Percentiles rank a stretch among this genome's conserved stretches.
Evolutionary conservation across 169 alveolate genomes (phyloP).

Genomic region (Cryptosporidium parvum): DNA sequence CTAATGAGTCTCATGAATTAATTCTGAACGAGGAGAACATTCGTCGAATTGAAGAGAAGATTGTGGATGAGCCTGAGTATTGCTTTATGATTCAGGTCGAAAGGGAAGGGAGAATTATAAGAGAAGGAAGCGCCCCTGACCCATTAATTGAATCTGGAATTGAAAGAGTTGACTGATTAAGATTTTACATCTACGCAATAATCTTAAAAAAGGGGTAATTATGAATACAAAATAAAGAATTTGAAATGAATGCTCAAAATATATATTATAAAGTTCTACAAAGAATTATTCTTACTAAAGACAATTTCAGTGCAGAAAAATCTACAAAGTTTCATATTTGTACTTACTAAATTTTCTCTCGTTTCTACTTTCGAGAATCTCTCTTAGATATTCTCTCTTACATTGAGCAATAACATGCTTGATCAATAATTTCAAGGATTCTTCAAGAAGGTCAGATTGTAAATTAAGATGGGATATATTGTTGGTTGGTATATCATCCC

Average conservation of each 20-base stretch:
- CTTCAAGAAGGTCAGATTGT: background rate
- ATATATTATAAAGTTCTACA: background rate
- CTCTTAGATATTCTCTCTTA: slow-evolving; percentile 48
- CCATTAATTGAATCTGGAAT: slow-evolving; percentile 66
- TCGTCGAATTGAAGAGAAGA: background rate
- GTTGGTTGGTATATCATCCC: background rate
- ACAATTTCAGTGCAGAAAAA: background rate
- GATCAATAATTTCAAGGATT: slow-evolving; percentile 41
- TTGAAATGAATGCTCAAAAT: background rate
- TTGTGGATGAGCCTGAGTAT: background rate
- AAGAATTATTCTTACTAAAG: background rate
- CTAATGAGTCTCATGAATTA: slow-evolving; percentile 1
- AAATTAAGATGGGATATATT: background rate
- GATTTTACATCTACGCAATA: background rate
- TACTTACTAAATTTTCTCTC: slow-evolving; percentile 22
- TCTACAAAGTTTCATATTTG: background rate
- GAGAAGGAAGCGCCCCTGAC: slow-evolving; percentile 58
- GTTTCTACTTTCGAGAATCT: slow-evolving; percentile 43
- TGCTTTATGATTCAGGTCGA: slow-evolving; percentile 63
- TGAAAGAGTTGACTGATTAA: slow-evolving; percentile 62
- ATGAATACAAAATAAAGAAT: background rate
- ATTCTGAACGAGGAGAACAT: slow-evolving; percentile 3
- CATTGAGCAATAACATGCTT: slow-evolving; percentile 53
- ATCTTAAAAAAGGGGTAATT: no score
- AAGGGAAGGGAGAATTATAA: slow-evolving; percentile 72